These are phyloP conservation scores for Radiomyces spectabilis DNA, from an alignment of 192 early-diverging fungal species.

Conservation along the genomic window DNA sequence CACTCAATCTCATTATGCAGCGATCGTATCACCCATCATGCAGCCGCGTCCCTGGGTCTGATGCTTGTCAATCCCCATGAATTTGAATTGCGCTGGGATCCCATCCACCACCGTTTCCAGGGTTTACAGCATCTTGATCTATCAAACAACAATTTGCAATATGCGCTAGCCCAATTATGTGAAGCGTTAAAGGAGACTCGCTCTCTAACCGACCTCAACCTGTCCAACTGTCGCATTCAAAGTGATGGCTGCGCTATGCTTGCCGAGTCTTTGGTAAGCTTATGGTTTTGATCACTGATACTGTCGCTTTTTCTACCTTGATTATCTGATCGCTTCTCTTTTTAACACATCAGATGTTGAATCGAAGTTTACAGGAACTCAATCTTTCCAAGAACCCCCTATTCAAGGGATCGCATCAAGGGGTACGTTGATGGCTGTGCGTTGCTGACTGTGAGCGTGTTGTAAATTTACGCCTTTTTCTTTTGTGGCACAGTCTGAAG, in stretches of 20 bases:
- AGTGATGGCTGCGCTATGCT: constrained; percentile 31
- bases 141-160: neutral
- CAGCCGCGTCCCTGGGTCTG: no score
- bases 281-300: neutral
- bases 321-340: neutral
- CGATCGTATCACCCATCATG: constrained; percentile 30
- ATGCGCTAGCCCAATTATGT: neutral
- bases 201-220: neutral
- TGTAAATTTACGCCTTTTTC: no score
- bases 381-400: constrained; percentile 15
- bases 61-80: no score
- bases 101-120: no score
- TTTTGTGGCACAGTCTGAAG: constrained; percentile 3
- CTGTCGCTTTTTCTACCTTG: neutral
- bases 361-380: no score
- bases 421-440: neutral
- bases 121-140: constrained; percentile 4
- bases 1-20: constrained; percentile 30
- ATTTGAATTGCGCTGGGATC: no score
- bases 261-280: constrained; percentile 40
- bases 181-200: neutral
- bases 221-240: constrained; percentile 38
- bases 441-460: no score
- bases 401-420: constrained; percentile 12
- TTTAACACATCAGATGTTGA: neutral